These are phyloP conservation scores for Saccharomyces hybrid DNA, from an alignment of 1,139 yeast species.

Conservation along the genomic window DNA sequence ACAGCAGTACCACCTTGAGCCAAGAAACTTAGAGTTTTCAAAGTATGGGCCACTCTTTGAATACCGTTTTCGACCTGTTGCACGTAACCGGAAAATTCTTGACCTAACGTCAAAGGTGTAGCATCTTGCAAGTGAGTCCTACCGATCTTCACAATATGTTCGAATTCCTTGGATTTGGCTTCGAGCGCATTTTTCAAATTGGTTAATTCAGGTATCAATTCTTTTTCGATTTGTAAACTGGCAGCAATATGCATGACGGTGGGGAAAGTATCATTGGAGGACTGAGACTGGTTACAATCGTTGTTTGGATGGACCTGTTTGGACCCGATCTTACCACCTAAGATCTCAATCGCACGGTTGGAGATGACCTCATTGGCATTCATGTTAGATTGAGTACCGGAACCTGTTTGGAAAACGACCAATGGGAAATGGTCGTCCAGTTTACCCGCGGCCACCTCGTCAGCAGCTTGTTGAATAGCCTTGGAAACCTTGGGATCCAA, in stretches of 20 bases:
- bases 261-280: constrained; percentile 97
- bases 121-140: constrained; percentile 99
- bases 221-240: constrained; percentile 71
- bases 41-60: constrained; percentile 66
- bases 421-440: constrained; percentile 91
- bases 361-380: constrained; percentile 98
- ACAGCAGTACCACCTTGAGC: constrained; percentile 99
- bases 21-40: constrained; percentile 68
- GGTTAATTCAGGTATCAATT: constrained; percentile 71
- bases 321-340: constrained; percentile 88
- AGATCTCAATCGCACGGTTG: constrained; percentile 91
- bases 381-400: constrained; percentile 98
- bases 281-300: constrained; percentile 97
- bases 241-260: constrained; percentile 99
- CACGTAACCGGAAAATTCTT: constrained; percentile 94
- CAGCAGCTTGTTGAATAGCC: constrained; percentile 90
- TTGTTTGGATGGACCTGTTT: constrained; percentile 95
- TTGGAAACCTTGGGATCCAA: constrained; percentile 75
- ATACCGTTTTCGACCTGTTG: constrained; percentile 90
- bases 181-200: constrained; percentile 70
- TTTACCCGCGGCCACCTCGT: constrained; percentile 89
- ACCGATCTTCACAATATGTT: constrained; percentile 89
- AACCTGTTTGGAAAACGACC: constrained; percentile 97
- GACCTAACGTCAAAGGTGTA: constrained; percentile 94
- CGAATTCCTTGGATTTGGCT: constrained; percentile 73